Evolutionary conservation across 148 eudicot genomes (phyloP).

Genomic region (Hydrangea macrophylla): DNA sequence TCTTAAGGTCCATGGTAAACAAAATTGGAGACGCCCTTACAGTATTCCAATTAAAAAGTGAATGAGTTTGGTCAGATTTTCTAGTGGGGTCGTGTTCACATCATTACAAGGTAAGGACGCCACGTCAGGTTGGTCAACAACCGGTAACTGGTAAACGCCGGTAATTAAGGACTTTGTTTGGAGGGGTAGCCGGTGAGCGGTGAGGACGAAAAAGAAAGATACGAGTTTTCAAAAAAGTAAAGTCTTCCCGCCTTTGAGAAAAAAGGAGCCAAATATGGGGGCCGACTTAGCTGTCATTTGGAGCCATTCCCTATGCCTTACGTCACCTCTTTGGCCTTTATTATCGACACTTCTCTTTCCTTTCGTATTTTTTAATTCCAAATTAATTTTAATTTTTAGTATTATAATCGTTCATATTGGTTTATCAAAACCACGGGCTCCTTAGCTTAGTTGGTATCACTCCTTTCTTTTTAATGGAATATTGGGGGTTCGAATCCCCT

Average conservation of each 20-base stretch:
- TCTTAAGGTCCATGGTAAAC: background rate
- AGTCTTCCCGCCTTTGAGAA: conserved; percentile 5
- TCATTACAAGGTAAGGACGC: background rate
- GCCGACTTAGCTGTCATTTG: conserved; percentile 4
- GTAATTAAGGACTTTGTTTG: background rate
- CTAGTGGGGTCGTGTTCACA: too few relatives aligned
- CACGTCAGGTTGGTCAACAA: background rate
- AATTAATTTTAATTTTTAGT: too few relatives aligned
- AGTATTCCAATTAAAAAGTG: too few relatives aligned
- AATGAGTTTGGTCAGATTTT: too few relatives aligned
- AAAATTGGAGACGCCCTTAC: background rate
- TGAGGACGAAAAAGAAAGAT: background rate
- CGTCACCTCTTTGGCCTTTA: conserved; percentile 5
- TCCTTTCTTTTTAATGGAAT: too few relatives aligned
- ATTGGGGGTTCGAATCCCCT: too few relatives aligned
- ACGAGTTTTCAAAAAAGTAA: background rate
- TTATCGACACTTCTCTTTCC: background rate
- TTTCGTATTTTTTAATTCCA: background rate
- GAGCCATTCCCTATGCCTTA: background rate
- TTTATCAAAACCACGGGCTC: too few relatives aligned
- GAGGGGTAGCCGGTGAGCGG: background rate
- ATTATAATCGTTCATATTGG: too few relatives aligned
- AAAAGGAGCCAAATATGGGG: background rate
- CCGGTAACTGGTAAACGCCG: background rate
- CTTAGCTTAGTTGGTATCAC: too few relatives aligned